Evolutionary conservation across 305 asterid species (phyloP).

Genomic region (Lippia alba): DNA sequence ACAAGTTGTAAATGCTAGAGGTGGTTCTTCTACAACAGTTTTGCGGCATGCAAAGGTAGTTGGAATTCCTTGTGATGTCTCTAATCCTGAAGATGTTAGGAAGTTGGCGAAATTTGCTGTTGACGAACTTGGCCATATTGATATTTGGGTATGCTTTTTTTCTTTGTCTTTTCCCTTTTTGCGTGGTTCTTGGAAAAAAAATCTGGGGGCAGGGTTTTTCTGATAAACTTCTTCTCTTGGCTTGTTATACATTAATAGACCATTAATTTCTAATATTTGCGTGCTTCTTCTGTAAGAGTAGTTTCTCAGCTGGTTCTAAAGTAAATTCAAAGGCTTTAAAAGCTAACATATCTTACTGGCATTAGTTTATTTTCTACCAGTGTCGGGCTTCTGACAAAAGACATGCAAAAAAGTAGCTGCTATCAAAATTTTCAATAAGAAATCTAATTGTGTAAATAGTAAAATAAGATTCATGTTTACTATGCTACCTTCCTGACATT

Average conservation of each 20-base stretch:
- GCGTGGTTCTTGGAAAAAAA: neutral
- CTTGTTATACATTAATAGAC: neutral
- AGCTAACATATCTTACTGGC: no score
- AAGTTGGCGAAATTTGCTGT: slow-evolving; percentile 71
- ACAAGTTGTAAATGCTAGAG: slow-evolving; percentile 53
- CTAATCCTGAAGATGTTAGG: slow-evolving; percentile 77
- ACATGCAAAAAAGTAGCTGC: no score
- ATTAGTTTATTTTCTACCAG: no score
- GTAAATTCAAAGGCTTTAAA: no score
- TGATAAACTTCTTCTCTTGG: neutral
- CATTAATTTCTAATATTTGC: neutral
- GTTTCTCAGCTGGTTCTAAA: neutral
- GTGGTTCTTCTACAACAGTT: slow-evolving; percentile 49
- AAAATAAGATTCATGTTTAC: no score
- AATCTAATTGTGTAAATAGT: no score
- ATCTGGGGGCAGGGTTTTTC: neutral
- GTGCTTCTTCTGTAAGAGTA: neutral
- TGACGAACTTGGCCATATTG: slow-evolving; percentile 71
- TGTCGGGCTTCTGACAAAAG: no score
- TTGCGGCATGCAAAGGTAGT: slow-evolving; percentile 73
- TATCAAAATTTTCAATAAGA: no score
- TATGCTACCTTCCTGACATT: no score
- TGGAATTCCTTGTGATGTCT: slow-evolving; percentile 90
- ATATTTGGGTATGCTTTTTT: slow-evolving; percentile 73
- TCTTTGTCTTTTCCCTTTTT: neutral